Evolutionary conservation across 2,329 filamentous ascomycete genomes (phyloP), one percentile per base, ranked within the genome.

Genomic region (Aureobasidium melanogenum): DNA sequence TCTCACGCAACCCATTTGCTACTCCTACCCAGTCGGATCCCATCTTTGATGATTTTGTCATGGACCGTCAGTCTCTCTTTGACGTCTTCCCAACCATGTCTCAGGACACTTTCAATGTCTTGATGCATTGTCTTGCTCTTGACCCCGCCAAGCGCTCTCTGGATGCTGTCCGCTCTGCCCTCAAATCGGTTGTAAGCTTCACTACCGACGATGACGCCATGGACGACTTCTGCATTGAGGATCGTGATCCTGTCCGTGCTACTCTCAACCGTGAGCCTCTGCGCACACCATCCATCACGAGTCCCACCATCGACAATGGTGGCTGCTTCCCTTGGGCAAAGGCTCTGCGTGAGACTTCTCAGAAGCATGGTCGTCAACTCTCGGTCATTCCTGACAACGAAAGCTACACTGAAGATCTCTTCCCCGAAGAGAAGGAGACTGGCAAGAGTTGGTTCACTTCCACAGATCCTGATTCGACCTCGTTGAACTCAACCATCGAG

Each of bases 31-130:
- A 91, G 74, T 86, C 88, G n/a, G 94, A 99, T 70, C 88, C 91
- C 14, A 79, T 99, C 54, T 99, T 96, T 76, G 82, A 91, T 64
- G 94, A 99, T 75, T 99, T 95, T 73, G 89, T 88, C 55, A 86
- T 89, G 63, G 93, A 99, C 77, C 91, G 91, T 74, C 92, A 97
- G 75, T 95, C 89, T 43, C 84, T 99, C 62, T 99, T 99, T 73
- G 94, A 99, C 73, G 90, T 97, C 69, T 99, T 99, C 75, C 92
- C 94, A 41, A 92, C 89, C 74, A 96, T 99, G 93, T 97, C 93
- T 54, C 91, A 96, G 74, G 94, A 99, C 74, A 97, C 94, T 0
- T 99, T 89, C 70, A 91, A 97, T 75, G 90, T 99, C 67, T 85
- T 99, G 74, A 85, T 87, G 57, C 84, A 96, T 76, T 95, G 90